phyloP scores from a whole-genome alignment of 495 filamentous ascomycete genomes.

The Aspergillus bertholletiae region DNA sequence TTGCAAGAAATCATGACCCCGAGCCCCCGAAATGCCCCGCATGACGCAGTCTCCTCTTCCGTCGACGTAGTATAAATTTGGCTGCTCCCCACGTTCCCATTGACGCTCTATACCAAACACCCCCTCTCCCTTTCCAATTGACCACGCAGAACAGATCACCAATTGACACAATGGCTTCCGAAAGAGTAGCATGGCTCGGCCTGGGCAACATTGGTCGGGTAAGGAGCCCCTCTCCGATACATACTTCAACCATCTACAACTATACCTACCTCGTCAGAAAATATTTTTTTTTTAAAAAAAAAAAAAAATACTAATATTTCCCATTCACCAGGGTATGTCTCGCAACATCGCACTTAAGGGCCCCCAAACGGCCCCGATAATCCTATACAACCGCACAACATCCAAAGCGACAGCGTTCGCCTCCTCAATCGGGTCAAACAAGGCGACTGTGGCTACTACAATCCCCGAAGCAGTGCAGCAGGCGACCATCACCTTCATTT shows the following conservation, averaged over 20 bases:
- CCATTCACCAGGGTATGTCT: slow-evolving; percentile 80
- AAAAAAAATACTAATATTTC: neutral
- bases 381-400: slow-evolving; percentile 76
- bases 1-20: neutral
- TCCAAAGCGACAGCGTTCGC: slow-evolving; percentile 56
- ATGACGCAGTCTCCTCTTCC: too few relatives aligned
- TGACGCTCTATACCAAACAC: neutral
- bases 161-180: slow-evolving; percentile 14
- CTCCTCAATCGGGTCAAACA: slow-evolving; percentile 47
- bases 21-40: neutral
- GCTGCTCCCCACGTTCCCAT: neutral
- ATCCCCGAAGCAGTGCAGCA: slow-evolving; percentile 62
- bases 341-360: slow-evolving; percentile 80
- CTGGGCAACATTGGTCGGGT: slow-evolving; percentile 90
- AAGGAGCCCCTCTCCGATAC: slow-evolving; percentile 26
- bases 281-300: too few relatives aligned
- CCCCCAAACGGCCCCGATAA: slow-evolving; percentile 61
- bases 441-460: slow-evolving; percentile 56
- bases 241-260: too few relatives aligned
- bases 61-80: too few relatives aligned
- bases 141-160: neutral
- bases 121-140: neutral
- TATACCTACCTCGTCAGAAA: too few relatives aligned
- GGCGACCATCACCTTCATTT: slow-evolving; percentile 80
- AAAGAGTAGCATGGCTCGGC: slow-evolving; percentile 68